Base-by-base conservation (phyloP, 305 asterid species). In the Solanum hybrid region DNA sequence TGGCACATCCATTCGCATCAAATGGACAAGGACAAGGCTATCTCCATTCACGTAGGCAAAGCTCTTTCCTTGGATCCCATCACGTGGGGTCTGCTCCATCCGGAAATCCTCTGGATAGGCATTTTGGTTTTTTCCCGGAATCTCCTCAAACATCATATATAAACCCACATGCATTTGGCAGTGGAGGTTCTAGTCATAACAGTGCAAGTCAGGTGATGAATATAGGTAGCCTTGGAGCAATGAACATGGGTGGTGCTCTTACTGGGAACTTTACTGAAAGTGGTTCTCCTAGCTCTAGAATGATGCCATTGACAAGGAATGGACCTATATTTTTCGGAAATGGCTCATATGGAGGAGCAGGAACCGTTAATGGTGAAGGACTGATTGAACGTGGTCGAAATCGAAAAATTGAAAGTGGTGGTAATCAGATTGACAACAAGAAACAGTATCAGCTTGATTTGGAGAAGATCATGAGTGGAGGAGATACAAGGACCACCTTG, bases 1-100 rank as follows among this genome's bases (percentile, higher is more conserved):
- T 93, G 86, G 96, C 94, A 22, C 96, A 89, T 87, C 95, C 95
- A 31, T 92, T 93, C 84, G 76, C 94, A 8, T 91, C 98, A 13
- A 88, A 93, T 86, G 95, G 93, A 89, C 97, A 92, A 88, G 94
- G 95, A 51, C 89, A 92, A 57, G 95, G 95, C 40, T 92, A 91
- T 78, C 95, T 96, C 20, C 94, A 92, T 90, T 89, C 97, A 12
- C 92, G 91, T 92, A 94, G 91, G 86, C 98, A 90, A 31, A 92
- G 95, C 73, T 73, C 97, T 2, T 88, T 95, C 89, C 97, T 93
- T 76, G 92, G 96, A 89, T 92, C 98, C 36, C 95, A 91, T 89
- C 98, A 95, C 7, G 97, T 96, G 36, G 99, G 99, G 75, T 97
- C 99, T 86, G 99, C 99, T 85, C 99, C 99, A 79, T 92, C 99